These are phyloP conservation scores for Pleomassaria siparia DNA, from an alignment of 2,329 filamentous ascomycete species.

Conservation along the genomic window DNA sequence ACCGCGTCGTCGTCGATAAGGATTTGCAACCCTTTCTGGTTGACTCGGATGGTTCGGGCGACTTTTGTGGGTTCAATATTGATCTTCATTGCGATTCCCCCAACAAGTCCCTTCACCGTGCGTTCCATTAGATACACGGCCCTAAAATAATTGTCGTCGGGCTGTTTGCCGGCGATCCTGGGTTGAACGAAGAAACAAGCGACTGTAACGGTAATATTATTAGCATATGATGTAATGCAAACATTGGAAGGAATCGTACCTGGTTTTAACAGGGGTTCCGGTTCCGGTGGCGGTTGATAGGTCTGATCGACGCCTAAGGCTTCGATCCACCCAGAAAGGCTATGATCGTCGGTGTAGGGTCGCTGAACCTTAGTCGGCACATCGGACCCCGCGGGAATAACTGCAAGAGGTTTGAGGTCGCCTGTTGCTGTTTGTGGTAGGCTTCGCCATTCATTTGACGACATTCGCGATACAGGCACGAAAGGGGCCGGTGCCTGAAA, in stretches of 20 bases:
- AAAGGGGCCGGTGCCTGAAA: constrained; percentile 50
- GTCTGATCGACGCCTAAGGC: constrained; percentile 84
- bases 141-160: constrained; percentile 69
- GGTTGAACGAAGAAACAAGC: constrained; percentile 85
- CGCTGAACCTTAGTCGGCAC: constrained; percentile 59
- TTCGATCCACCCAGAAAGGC: constrained; percentile 82
- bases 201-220: constrained; percentile 51
- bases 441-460: constrained; percentile 60
- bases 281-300: constrained; percentile 78
- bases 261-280: constrained; percentile 69
- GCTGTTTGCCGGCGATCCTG: constrained; percentile 51
- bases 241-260: constrained; percentile 46
- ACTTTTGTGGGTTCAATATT: constrained; percentile 73
- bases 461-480: constrained; percentile 46
- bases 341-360: constrained; percentile 62
- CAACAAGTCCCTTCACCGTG: constrained; percentile 72
- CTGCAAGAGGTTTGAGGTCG: constrained; percentile 50
- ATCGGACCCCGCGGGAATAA: constrained; percentile 49
- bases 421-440: constrained; percentile 56
- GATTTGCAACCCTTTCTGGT: constrained; percentile 74
- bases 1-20: constrained; percentile 91
- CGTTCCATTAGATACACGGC: constrained; percentile 84
- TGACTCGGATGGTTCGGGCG: constrained; percentile 69
- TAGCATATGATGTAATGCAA: constrained; percentile 27
- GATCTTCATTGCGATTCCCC: constrained; percentile 76